phyloP scores from a whole-genome alignment of 352 stramenopile species.

The Phytophthora melonis region DNA sequence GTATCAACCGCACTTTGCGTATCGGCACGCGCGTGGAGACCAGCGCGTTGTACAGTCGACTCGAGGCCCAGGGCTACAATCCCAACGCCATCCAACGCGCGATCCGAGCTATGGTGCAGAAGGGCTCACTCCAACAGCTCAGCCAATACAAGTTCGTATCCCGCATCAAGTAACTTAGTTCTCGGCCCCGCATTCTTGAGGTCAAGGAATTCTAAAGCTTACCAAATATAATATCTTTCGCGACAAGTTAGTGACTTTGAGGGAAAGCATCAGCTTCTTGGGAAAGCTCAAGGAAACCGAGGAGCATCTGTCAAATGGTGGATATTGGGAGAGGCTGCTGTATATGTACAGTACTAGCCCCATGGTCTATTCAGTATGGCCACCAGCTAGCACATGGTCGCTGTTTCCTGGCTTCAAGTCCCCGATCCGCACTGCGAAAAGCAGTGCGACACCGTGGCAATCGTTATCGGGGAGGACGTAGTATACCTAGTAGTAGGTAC shows the following conservation, averaged over 20 bases:
- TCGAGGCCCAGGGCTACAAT: constrained; percentile 86
- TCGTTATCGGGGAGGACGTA: too few relatives aligned
- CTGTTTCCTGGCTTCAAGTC: constrained; percentile 13
- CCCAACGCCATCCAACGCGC: constrained; percentile 88
- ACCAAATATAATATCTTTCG: constrained; percentile 29
- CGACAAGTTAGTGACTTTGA: not conserved
- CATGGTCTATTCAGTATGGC: not conserved
- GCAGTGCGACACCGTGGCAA: constrained; percentile 29
- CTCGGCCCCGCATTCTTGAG: not conserved
- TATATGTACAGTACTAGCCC: not conserved
- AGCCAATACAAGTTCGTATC: constrained; percentile 91
- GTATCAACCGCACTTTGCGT: constrained; percentile 84
- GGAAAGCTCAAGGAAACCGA: not conserved
- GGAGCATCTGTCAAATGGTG: not conserved
- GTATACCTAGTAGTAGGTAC: too few relatives aligned
- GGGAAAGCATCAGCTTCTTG: constrained; percentile 1
- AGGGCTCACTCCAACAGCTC: constrained; percentile 78
- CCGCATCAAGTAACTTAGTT: constrained; percentile 64
- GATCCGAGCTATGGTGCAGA: constrained; percentile 90
- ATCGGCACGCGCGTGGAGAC: constrained; percentile 86
- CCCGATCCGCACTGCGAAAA: constrained; percentile 7
- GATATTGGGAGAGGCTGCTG: constrained; percentile 16
- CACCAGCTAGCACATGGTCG: constrained; percentile 10
- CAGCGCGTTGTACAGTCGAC: constrained; percentile 79
- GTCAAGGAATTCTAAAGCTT: constrained; percentile 1